These are phyloP conservation scores for Astrothelium subdiscretum DNA, from an alignment of 495 filamentous ascomycete genomes.

Conservation along the genomic window DNA sequence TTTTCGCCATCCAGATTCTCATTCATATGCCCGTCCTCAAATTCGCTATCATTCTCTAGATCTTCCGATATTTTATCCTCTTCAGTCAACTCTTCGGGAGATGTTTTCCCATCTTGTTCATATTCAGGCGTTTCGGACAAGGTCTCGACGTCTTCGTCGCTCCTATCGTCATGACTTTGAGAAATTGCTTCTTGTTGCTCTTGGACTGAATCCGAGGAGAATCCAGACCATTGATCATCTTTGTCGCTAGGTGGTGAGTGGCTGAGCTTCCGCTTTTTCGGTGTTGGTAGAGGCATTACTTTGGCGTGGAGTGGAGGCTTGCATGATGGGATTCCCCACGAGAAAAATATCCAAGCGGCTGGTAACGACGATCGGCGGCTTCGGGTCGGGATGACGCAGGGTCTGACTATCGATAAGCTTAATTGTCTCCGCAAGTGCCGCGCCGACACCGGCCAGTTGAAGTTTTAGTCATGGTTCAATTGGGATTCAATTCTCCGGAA, in stretches of 20 bases:
- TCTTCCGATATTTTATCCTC: neutral
- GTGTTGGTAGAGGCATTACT: slow-evolving; percentile 19
- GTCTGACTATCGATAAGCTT: slow-evolving; percentile 18
- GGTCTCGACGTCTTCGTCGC: neutral
- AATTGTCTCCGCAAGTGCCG: slow-evolving; percentile 1
- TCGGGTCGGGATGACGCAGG: neutral
- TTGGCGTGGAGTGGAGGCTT: neutral
- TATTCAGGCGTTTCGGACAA: neutral
- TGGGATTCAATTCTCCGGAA: neutral
- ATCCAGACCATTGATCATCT: slow-evolving; percentile 12
- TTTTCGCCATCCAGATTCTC: neutral
- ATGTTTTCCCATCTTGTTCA: no score
- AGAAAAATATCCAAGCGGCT: neutral
- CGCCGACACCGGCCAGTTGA: neutral
- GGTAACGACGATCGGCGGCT: neutral
- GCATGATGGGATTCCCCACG: neutral
- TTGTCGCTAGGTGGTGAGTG: slow-evolving; percentile 14
- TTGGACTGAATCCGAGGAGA: slow-evolving; percentile 6
- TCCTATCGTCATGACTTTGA: neutral
- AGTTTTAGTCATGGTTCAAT: neutral
- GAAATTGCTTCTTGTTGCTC: neutral
- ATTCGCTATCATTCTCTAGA: neutral
- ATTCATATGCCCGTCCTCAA: neutral
- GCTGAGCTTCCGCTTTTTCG: slow-evolving; percentile 24
- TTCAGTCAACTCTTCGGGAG: neutral